A percentile compares a stretch with the other conserved stretches of the same genome.
Evolutionary conservation across 2,329 filamentous ascomycete species (phyloP).

Genomic region (Scorias spongiosa): DNA sequence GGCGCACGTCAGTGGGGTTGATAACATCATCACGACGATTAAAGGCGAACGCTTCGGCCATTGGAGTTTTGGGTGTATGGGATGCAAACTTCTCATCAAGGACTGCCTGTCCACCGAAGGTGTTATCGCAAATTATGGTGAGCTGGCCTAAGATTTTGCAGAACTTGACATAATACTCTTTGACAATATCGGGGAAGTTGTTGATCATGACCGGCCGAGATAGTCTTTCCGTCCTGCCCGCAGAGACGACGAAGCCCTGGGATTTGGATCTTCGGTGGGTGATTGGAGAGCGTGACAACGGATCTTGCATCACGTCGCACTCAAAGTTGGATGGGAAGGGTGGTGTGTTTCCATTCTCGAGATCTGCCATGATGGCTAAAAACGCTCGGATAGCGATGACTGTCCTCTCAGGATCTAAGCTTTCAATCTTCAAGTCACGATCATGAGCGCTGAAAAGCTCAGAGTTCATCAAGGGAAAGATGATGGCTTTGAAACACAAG

Average conservation of each 20-base stretch:
- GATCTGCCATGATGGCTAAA: conserved; percentile 77
- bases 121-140: conserved; percentile 88
- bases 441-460: conserved; percentile 52
- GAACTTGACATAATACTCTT: conserved; percentile 77
- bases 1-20: conserved; percentile 63
- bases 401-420: conserved; percentile 88
- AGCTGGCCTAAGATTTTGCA: conserved; percentile 94
- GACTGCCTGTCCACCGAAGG: conserved; percentile 89
- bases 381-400: conserved; percentile 96
- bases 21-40: conserved; percentile 65
- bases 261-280: conserved; percentile 21
- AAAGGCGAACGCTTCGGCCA: conserved; percentile 88
- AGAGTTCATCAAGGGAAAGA: conserved; percentile 91
- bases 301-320: conserved; percentile 28
- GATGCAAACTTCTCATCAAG: conserved; percentile 89
- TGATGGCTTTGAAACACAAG: conserved; percentile 77
- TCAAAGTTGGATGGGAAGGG: conserved; percentile 62
- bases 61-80: conserved; percentile 81
- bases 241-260: conserved; percentile 21
- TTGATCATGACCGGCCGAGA: conserved; percentile 47
- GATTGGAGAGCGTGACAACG: conserved; percentile 21
- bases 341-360: conserved; percentile 73
- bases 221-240: conserved; percentile 46
- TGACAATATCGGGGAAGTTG: conserved; percentile 57
- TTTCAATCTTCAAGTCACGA: conserved; percentile 73